Evolutionary conservation across 2,329 filamentous ascomycete genomes (phyloP), one percentile per base, ranked within the genome.

Genomic region (Fusarium sp.): DNA sequence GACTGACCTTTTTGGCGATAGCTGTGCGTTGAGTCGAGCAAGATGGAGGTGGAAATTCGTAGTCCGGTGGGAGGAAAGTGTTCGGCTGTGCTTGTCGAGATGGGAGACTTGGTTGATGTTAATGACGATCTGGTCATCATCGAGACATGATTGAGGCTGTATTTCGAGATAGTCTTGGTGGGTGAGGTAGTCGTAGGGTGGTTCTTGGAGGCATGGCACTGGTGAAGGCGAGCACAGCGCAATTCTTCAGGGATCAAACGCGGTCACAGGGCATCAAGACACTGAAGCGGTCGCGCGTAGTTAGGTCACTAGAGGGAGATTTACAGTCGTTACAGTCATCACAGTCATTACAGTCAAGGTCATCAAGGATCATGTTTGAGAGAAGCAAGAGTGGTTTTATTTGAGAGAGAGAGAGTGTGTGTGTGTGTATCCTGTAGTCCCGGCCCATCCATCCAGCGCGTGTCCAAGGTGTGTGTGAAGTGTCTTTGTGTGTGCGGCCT

Each of bases 21-120:
- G 73, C 55, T 76, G 13, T 79, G 69, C 67, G 70, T 79, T 20
- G 78, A 79, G 62, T 79, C 78, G n/a, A 79, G 77, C 56, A 80
- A 80, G 72, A 80, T 80, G 78, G 78, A 79, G 55, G 66, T 80
- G n/a, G 74, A 78, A 44, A 77, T 80, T 54, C 69, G 65, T n/a
- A 78, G 77, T 38, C 75, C 73, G 1, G 54, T 70, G 0, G 58
- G 50, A 16, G 78, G 78, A 4, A 73, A 13, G 33, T 75, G 77
- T 40, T 67, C 62, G 20, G 65, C 61, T 31, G 68, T 77, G n/a
- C 55, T 75, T 33, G 73, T 77, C 1, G 62, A 57, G 23, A 70
- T 72, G 27, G 77, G 78, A 0, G 74, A 76, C 23, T 61, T 79
- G 38, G 69, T 79, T 18, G 75, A 75, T 55, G 73, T 73, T 16